Conservation (phyloP, 2,329 filamentous ascomycete species). For the Bipolaris cookei region DNA sequence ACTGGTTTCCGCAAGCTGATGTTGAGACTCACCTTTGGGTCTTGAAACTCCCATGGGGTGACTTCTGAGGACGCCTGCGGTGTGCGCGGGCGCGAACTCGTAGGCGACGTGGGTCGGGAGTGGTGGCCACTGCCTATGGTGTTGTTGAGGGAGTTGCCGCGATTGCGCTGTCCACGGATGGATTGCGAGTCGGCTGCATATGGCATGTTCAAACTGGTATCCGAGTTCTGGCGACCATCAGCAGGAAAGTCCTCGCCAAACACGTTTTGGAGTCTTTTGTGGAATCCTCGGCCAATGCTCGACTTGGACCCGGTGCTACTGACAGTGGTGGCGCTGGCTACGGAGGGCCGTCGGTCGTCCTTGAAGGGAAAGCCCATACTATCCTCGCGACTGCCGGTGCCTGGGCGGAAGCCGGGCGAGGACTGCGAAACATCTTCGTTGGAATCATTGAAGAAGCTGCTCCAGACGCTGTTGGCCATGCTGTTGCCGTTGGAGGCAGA, state of each 20-base stretch:
- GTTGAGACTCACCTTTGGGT: constrained; percentile 68
- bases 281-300: constrained; percentile 68
- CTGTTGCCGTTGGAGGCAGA: constrained; percentile 43
- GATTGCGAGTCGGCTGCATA: constrained; percentile 63
- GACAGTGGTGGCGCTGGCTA: constrained; percentile 83
- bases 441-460: constrained; percentile 76
- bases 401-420: constrained; percentile 71
- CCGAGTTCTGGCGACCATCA: constrained; percentile 70
- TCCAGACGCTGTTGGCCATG: constrained; percentile 54
- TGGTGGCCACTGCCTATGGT: constrained; percentile 58
- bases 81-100: constrained; percentile 79
- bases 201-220: constrained; percentile 65
- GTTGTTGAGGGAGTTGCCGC: constrained; percentile 82
- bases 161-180: constrained; percentile 70
- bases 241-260: constrained; percentile 88
- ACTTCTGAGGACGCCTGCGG: constrained; percentile 89
- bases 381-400: constrained; percentile 58
- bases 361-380: constrained; percentile 53
- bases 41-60: constrained; percentile 96
- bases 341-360: constrained; percentile 83
- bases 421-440: constrained; percentile 73
- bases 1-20: background rate
- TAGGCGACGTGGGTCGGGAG: constrained; percentile 70
- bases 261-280: constrained; percentile 86
- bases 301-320: constrained; percentile 85